Percentiles rank a stretch among this genome's conserved stretches.
Conservation (phyloP, 2,329 filamentous ascomycete species). For the Microdochium trichocladiopsis region DNA sequence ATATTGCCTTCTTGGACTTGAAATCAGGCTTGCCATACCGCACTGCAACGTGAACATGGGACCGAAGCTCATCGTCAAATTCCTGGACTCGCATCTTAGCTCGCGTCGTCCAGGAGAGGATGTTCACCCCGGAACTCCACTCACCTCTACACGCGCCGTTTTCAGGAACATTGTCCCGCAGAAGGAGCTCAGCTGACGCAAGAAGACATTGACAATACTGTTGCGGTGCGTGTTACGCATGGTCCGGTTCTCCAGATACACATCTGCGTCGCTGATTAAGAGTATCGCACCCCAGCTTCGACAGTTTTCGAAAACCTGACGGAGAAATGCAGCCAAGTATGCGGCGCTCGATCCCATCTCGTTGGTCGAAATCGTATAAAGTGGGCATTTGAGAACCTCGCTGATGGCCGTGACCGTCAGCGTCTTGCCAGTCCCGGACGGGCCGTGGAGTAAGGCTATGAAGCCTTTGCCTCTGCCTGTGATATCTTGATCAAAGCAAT, state of each 20-base stretch:
- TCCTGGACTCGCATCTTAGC: too few species aligned
- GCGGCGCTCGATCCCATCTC: slow-evolving; percentile 75
- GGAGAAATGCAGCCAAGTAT: slow-evolving; percentile 29
- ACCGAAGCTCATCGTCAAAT: slow-evolving; percentile 36
- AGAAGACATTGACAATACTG: slow-evolving; percentile 23
- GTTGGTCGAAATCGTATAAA: slow-evolving; percentile 78
- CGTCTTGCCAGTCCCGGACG: slow-evolving; percentile 83
- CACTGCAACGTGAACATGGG: slow-evolving; percentile 30
- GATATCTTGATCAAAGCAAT: slow-evolving; percentile 77
- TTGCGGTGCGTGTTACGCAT: slow-evolving; percentile 10
- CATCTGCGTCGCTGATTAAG: slow-evolving; percentile 22
- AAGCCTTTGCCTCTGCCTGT: slow-evolving; percentile 83
- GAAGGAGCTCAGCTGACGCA: slow-evolving; percentile 25
- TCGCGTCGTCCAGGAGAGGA: too few species aligned
- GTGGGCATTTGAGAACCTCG: slow-evolving; percentile 71
- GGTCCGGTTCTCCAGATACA: slow-evolving; percentile 20
- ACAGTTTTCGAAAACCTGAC: slow-evolving; percentile 15
- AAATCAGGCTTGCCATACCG: slow-evolving; percentile 17
- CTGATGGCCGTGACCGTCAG: slow-evolving; percentile 82
- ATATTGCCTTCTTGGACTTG: neutral
- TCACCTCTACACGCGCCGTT: slow-evolving; percentile 29
- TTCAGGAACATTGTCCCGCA: slow-evolving; percentile 33
- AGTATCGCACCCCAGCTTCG: slow-evolving; percentile 21
- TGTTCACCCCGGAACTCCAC: too few species aligned
- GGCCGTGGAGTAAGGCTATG: slow-evolving; percentile 75